phyloP scores from a whole-genome alignment of 225 moss, liverwort and hornwort genomes.

The Polytrichum commune region DNA sequence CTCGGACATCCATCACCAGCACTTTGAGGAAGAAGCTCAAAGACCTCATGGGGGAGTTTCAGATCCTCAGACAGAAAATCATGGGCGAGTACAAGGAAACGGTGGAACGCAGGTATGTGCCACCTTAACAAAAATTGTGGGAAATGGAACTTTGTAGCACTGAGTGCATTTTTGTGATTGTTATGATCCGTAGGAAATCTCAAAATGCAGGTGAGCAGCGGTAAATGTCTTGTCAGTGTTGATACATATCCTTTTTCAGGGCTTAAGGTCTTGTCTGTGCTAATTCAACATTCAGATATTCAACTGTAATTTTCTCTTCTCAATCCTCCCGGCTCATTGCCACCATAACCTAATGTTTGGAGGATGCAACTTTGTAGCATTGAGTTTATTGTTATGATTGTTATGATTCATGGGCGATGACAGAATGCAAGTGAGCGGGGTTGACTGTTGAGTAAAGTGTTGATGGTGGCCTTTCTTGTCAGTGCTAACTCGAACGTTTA shows the following conservation, averaged over 20 bases:
- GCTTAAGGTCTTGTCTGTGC: too few species aligned
- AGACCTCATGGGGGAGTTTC: slow-evolving; percentile 57
- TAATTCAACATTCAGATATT: too few species aligned
- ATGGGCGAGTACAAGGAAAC: slow-evolving; percentile 28
- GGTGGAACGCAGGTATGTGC: neutral
- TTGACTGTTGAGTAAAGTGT: too few species aligned
- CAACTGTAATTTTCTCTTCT: neutral
- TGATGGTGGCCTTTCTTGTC: too few species aligned
- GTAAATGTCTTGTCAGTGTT: too few species aligned
- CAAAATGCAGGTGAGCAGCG: too few species aligned
- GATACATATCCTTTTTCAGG: neutral
- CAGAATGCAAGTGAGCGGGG: too few species aligned
- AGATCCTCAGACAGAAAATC: slow-evolving; percentile 44
- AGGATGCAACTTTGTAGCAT: neutral
- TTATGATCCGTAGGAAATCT: too few species aligned
- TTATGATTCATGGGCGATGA: neutral
- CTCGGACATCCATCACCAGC: slow-evolving; percentile 53
- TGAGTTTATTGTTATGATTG: neutral
- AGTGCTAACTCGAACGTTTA: too few species aligned
- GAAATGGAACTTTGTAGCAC: too few species aligned
- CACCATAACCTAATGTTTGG: neutral
- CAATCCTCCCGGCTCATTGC: neutral
- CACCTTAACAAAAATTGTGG: too few species aligned
- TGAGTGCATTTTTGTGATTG: too few species aligned
- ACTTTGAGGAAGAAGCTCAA: slow-evolving; percentile 52